Conservation (phyloP, 2,329 filamentous ascomycete genomes). For the Colletotrichum falcatum region DNA sequence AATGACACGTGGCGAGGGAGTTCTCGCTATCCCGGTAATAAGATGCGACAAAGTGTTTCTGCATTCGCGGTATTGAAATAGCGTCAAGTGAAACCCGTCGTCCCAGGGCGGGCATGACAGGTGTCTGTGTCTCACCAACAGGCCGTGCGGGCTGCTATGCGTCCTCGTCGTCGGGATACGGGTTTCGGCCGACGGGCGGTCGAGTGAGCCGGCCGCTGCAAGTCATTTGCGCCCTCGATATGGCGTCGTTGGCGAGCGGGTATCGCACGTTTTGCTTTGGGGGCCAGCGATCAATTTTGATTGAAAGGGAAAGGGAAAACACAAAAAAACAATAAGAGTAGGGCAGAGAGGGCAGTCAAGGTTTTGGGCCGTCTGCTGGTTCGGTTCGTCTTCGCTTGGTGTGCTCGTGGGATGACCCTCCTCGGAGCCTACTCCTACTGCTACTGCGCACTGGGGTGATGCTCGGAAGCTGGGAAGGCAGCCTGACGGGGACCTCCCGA, state of each 20-base stretch:
- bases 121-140: constrained; percentile 7
- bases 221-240: constrained; percentile 14
- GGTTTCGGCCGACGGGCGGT: constrained; percentile 13
- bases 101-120: background rate
- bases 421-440: background rate
- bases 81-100: constrained; percentile 6
- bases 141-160: background rate
- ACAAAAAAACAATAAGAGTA: constrained; percentile 21
- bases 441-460: constrained; percentile 10
- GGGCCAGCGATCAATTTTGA: background rate
- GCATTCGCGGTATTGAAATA: background rate
- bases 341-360: constrained; percentile 8
- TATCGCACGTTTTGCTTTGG: background rate
- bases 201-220: constrained; percentile 12
- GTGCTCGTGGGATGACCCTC: background rate
- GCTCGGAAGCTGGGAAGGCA: too few species aligned
- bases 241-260: constrained; percentile 13
- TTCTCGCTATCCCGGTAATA: background rate
- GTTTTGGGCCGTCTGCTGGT: constrained; percentile 5
- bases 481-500: constrained; percentile 9
- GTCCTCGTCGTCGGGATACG: constrained; percentile 7
- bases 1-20: too few species aligned
- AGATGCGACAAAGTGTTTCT: background rate
- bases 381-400: background rate
- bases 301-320: too few species aligned